Evolutionary conservation across 1,139 yeast species (phyloP).

Genomic region (Candida smagusa): DNA sequence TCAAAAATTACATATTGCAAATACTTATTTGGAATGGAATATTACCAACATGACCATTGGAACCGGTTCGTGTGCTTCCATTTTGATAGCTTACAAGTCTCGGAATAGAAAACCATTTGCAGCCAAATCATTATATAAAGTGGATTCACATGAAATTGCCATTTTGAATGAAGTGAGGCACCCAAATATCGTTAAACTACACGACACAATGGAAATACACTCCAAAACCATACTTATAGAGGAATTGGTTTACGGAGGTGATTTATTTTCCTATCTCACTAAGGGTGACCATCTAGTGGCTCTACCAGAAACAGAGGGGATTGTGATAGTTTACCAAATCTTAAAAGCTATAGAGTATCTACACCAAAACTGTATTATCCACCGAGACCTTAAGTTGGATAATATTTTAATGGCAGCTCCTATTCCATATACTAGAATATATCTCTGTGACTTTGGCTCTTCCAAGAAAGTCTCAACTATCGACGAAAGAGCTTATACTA

Average conservation of each 20-base stretch:
- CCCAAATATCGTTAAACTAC: constrained; percentile 45
- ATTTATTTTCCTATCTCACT: constrained; percentile 57
- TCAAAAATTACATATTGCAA: neutral
- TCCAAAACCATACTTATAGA: constrained; percentile 46
- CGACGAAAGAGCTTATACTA: constrained; percentile 44
- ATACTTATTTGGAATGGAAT: neutral
- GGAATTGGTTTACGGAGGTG: constrained; percentile 53
- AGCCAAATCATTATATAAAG: constrained; percentile 39
- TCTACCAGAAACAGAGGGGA: constrained; percentile 51
- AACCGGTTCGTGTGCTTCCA: constrained; percentile 1
- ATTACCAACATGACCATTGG: neutral
- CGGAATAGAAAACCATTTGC: constrained; percentile 35
- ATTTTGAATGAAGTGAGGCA: constrained; percentile 13
- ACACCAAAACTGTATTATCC: constrained; percentile 29
- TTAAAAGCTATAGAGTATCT: constrained; percentile 52
- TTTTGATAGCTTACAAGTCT: constrained; percentile 4
- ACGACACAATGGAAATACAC: constrained; percentile 36
- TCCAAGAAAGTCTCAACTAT: constrained; percentile 37
- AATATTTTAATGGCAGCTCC: constrained; percentile 55
- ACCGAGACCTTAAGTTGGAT: constrained; percentile 41
- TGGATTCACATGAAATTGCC: constrained; percentile 14
- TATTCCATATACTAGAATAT: constrained; percentile 46
- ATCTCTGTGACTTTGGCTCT: constrained; percentile 66
- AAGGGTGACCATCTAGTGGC: constrained; percentile 37
- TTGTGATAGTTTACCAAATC: constrained; percentile 55